Evolutionary conservation across 2,329 filamentous ascomycete species (phyloP), one percentile per base, ranked within the genome.

Genomic region (Pestalotiopsis sp.): DNA sequence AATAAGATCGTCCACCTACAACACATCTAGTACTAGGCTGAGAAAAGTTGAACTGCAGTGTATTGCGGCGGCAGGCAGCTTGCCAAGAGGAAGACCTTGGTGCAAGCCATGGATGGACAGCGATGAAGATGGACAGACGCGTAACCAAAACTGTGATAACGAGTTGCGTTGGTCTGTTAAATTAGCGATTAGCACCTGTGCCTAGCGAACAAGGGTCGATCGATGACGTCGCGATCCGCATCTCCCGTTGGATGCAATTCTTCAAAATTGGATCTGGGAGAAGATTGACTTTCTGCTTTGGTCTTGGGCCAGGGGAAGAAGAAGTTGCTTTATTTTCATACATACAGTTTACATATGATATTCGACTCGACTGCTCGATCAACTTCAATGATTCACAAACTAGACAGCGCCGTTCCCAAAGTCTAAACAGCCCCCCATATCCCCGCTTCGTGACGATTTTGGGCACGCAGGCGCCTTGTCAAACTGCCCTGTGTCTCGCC

Each of bases 181-280:
- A 36, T 62, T 62, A 36, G 59, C 31, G 59, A 20, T 62, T 62
- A 62, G 59, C 57, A 62, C 59, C 59, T n/a, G 36, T 25, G 57
- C n/a, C 27, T 62, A 40, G 31, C 17, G 59, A 7, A 27, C 59
- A 17, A 40, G 27, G 31, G 59, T 62, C 31, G 14, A 40, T 38
- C 59, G 17, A 62, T 62, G 59, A 62, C 59, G 59, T 62, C 59
- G 27, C 36, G n/a, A 14, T 40, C 59, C 13, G 59, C 58, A 27
- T 20, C 59, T 62, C 12, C 17, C 25, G 17, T 14, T 36, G 20
- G 59, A 62, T 62, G 59, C 59, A 62, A 62, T 62, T 62, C 59
- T 40, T 36, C 27, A 62, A 41, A 38, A n/a, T 45, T 52, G 45
- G 45, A 52, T 52, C 14, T 52, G 17, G 31, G 17, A 52, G 45